Evolutionary conservation across 2,329 filamentous ascomycete genomes (phyloP).

Genomic region (Neofusicoccum parvum): DNA sequence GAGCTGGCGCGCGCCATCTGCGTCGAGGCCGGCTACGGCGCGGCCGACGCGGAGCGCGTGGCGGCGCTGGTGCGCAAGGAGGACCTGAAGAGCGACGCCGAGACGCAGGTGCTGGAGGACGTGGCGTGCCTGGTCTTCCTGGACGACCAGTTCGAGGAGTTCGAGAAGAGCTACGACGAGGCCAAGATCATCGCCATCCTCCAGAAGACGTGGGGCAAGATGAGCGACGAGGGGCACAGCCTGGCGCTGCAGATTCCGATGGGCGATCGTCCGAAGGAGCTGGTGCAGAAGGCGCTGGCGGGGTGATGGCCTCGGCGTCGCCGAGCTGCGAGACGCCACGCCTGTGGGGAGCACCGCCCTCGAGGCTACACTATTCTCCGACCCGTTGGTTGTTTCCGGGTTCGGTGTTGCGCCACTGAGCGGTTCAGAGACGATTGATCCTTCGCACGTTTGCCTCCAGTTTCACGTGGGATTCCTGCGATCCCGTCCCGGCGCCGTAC

Average conservation of each 20-base stretch:
- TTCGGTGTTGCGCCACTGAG: too few species aligned
- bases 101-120: constrained; percentile 79
- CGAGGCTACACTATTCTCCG: too few species aligned
- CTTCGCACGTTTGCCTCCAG: too few species aligned
- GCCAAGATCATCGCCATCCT: constrained; percentile 70
- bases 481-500: too few species aligned
- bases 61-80: constrained; percentile 79
- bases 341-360: too few species aligned
- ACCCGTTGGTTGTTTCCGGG: too few species aligned
- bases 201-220: constrained; percentile 46
- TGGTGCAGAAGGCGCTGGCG: constrained; percentile 14
- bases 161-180: constrained; percentile 73
- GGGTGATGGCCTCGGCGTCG: background rate
- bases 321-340: too few species aligned
- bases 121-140: constrained; percentile 85
- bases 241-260: constrained; percentile 39
- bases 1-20: constrained; percentile 61
- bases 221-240: constrained; percentile 38
- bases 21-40: constrained; percentile 51
- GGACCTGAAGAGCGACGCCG: constrained; percentile 63
- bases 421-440: too few species aligned
- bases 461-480: too few species aligned
- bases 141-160: constrained; percentile 82
- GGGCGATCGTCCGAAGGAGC: constrained; percentile 32
- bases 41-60: constrained; percentile 62